Base-by-base conservation (phyloP, 2,329 filamentous ascomycete genomes). In the Curvularia hawaiiensis region DNA sequence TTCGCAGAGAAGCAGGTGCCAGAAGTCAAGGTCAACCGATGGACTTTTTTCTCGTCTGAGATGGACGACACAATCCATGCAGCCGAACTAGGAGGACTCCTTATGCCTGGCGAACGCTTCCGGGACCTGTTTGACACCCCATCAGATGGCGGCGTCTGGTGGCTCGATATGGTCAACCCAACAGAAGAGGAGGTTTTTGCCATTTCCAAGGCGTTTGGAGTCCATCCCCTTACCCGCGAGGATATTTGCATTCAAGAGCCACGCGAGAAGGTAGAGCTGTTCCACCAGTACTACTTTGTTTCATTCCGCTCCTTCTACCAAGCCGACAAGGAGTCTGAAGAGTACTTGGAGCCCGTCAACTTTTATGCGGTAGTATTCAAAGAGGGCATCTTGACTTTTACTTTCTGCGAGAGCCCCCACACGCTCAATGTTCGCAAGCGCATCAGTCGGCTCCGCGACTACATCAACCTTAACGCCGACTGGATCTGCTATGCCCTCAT, bases 401-500 rank as follows among this genome's bases (percentile, higher is more conserved):
- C 92, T 63, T 98, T 97, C 75, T 87, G 87, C 47, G 89, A 89
- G 14, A 97, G 96, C 71, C 87, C 88, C 2, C 95, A 99, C 75
- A 91, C 93, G 12, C 85, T 89, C 43, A 91, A 95, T 64, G 95
- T 99, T 26, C 88, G 94, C 64, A 92, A 90, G 81, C 88, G 95
- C 77, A 98, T 99, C 69, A 89, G 91, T 24, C 90, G 92, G 66
- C 83, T 99, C 54, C 94, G 96, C 72, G 95, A 99, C 72, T 98
- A 97, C 72, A 90, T 98, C 68, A 89, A 93, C 60, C 84, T 99
- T 39, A 96, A 92, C 73, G 93, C 92, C 66, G 95, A 99, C 78
- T 99, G 96, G 94, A 96, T 98, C 67, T 99, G 95, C 81, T 99
- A 99, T 74, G 95, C 95, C 43, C 84, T 99, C 72, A 98, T 99